A percentile compares a stretch with the other conserved stretches of the same genome.
Evolutionary conservation across 345 rosid species (phyloP).

Genomic region (Litchi chinensis): DNA sequence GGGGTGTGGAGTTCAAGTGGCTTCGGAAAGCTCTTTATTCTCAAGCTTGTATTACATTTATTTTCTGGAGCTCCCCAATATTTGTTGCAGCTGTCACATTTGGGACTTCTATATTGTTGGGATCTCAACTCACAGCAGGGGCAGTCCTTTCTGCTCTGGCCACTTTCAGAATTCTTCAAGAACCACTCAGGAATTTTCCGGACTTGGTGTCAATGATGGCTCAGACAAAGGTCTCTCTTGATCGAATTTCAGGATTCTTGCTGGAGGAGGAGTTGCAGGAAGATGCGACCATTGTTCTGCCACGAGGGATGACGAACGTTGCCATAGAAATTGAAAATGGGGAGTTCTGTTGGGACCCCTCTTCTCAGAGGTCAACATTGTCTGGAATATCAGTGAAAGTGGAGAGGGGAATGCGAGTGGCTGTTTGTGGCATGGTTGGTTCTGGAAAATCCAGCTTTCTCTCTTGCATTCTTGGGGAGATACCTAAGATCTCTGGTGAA

Average conservation of each 20-base stretch:
- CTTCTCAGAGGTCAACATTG: conserved; percentile 70
- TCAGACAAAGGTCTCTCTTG: conserved; percentile 98
- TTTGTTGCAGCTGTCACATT: conserved; percentile 95
- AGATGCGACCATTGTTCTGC: conserved; percentile 85
- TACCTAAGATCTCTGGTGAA: conserved; percentile 94
- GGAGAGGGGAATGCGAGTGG: conserved; percentile 94
- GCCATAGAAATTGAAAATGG: conserved; percentile 85
- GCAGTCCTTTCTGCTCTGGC: conserved; percentile 99
- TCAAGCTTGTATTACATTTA: conserved; percentile 95
- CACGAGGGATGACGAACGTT: conserved; percentile 64
- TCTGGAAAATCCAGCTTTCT: conserved; percentile 98
- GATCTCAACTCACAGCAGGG: conserved; percentile 90
- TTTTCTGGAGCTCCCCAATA: conserved; percentile 99
- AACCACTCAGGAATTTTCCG: conserved; percentile 98
- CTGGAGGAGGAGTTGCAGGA: conserved; percentile 94
- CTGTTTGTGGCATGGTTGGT: conserved; percentile 98
- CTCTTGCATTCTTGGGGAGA: conserved; percentile 98
- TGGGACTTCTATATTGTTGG: conserved; percentile 87
- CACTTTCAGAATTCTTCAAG: conserved; percentile 98
- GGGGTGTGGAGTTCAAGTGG: conserved; percentile 88
- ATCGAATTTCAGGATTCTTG: conserved; percentile 94
- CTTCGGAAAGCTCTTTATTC: conserved; percentile 93
- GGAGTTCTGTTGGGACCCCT: conserved; percentile 83
- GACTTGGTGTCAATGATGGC: conserved; percentile 99
- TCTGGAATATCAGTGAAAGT: conserved; percentile 81